These are phyloP conservation scores for Stereocaulon alpinum DNA, from an alignment of 495 filamentous ascomycete genomes.

Conservation along the genomic window DNA sequence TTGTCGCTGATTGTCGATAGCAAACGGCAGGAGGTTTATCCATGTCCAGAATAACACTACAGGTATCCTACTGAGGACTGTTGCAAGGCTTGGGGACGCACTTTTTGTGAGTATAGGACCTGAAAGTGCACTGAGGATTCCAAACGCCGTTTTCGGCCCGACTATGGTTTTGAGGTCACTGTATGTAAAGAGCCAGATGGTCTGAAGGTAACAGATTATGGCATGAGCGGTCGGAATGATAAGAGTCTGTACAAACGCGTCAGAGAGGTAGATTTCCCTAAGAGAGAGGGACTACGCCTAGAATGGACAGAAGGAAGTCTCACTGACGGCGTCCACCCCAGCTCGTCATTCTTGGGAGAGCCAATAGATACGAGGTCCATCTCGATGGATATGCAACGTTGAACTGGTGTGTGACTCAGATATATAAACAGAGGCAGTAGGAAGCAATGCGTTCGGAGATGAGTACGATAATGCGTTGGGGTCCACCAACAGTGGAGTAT, in stretches of 20 bases:
- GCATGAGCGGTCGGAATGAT: neutral
- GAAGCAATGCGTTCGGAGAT: too few species aligned
- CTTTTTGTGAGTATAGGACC: slow-evolving; percentile 14
- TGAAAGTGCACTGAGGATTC: slow-evolving; percentile 25
- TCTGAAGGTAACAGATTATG: slow-evolving; percentile 5
- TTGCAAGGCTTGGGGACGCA: neutral
- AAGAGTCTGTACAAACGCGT: neutral
- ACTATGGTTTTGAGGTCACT: slow-evolving; percentile 34
- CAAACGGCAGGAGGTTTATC: slow-evolving; percentile 32
- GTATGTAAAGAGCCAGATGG: slow-evolving; percentile 31
- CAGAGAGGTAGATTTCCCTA: neutral
- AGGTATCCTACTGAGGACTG: slow-evolving; percentile 15
- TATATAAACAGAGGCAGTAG: too few species aligned
- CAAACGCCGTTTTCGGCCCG: slow-evolving; percentile 29
- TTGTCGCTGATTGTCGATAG: slow-evolving; percentile 41
- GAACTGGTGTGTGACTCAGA: too few species aligned
- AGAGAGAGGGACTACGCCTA: too few species aligned
- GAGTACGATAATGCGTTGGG: too few species aligned
- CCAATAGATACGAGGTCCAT: too few species aligned
- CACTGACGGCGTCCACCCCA: too few species aligned
- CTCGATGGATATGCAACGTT: too few species aligned
- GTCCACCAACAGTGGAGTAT: too few species aligned
- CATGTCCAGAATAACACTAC: slow-evolving; percentile 18
- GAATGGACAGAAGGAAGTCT: too few species aligned
- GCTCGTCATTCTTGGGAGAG: too few species aligned